These are phyloP conservation scores for Neurospora sp. DNA, from an alignment of 495 filamentous ascomycete genomes.

Conservation along the genomic window DNA sequence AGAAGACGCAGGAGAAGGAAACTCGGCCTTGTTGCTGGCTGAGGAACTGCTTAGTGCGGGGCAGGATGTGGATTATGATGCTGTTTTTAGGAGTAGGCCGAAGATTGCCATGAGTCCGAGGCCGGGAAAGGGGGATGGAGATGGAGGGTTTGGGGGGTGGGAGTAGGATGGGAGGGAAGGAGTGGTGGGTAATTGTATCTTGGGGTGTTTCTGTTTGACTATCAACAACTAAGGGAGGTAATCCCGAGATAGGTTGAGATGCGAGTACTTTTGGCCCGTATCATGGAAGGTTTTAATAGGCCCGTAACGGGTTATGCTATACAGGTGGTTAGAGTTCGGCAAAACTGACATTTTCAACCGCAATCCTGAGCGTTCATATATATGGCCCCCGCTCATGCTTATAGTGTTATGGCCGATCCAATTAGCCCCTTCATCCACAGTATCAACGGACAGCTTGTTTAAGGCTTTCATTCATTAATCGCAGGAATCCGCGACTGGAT, in stretches of 20 bases:
- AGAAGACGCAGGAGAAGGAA: background rate
- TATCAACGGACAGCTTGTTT: background rate
- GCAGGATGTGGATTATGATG: conserved; percentile 71
- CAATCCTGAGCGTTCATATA: background rate
- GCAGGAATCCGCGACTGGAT: background rate
- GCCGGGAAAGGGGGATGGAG: conserved; percentile 27
- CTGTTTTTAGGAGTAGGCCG: conserved; percentile 77
- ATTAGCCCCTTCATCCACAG: background rate
- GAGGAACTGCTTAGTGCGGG: conserved; percentile 31
- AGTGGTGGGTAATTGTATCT: background rate
- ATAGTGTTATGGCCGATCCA: background rate
- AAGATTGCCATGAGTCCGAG: conserved; percentile 71
- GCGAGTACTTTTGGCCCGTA: background rate
- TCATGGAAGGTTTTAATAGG: no score
- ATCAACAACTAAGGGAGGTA: background rate
- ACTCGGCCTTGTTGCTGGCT: conserved; percentile 16
- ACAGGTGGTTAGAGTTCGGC: no score
- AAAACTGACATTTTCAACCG: no score
- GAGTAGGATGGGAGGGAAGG: background rate
- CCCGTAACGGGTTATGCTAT: background rate
- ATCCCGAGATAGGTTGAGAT: background rate
- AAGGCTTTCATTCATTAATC: background rate
- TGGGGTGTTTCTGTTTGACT: background rate
- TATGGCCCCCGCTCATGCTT: background rate
- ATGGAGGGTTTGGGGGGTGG: background rate